Percentiles rank a stretch among this genome's conserved stretches.
Conservation (phyloP, 257 asterid species). For the Forsythia viridissima region DNA sequence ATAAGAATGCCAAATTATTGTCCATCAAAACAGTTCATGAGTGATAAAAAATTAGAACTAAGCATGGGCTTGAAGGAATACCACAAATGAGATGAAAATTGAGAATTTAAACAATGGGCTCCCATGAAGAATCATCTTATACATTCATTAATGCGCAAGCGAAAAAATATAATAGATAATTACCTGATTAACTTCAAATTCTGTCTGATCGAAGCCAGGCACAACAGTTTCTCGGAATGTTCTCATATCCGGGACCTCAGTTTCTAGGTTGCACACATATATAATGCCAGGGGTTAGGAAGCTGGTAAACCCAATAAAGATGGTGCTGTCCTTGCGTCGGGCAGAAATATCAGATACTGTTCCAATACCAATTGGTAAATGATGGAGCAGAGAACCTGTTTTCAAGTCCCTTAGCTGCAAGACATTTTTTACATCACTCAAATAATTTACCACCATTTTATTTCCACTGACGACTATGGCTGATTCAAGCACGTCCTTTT, state of each 20-base stretch:
- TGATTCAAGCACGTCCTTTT: slow-evolving; percentile 60
- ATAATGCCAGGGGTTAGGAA: slow-evolving; percentile 59
- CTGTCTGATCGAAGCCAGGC: slow-evolving; percentile 56
- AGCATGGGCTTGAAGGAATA: not conserved
- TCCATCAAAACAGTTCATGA: not conserved
- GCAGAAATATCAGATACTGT: slow-evolving; percentile 49
- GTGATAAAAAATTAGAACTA: not conserved
- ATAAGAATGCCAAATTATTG: not conserved
- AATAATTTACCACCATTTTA: slow-evolving; percentile 53
- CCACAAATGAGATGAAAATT: not conserved
- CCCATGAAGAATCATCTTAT: not conserved
- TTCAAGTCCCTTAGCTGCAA: slow-evolving; percentile 60
- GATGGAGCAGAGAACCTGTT: slow-evolving; percentile 52
- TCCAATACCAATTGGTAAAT: slow-evolving; percentile 60
- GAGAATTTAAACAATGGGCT: not conserved
- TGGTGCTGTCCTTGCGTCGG: slow-evolving; percentile 40
- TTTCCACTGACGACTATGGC: slow-evolving; percentile 52
- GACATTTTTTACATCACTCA: slow-evolving; percentile 61
- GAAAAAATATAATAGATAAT: not conserved
- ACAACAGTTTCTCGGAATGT: slow-evolving; percentile 51
- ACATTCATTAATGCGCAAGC: not conserved
- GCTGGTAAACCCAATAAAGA: slow-evolving; percentile 57
- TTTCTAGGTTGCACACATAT: slow-evolving; percentile 45
- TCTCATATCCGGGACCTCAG: slow-evolving; percentile 42
- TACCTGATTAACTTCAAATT: slow-evolving; percentile 56